Evolutionary conservation across 1,284 basidiomycete species (phyloP), one percentile per base, ranked within the genome.

Genomic region (Termitomyces sp.): DNA sequence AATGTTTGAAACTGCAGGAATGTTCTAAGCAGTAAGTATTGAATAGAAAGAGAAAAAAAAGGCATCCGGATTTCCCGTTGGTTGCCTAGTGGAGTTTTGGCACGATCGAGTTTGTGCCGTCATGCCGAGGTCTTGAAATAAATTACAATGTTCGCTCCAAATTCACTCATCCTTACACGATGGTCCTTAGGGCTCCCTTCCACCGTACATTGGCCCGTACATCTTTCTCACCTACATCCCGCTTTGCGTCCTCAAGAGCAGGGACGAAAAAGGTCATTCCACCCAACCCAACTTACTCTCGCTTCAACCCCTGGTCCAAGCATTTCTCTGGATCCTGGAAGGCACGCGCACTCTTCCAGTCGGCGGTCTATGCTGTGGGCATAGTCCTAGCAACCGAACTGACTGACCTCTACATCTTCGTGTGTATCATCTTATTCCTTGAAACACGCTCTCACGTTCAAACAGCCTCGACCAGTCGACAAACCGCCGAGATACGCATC

Each of bases 401-500:
- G 18, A 53, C 64, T 7, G 63, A 66, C 57, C 62, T 59, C 0
- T 60, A 58, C 38, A 35, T 65, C 21, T 67, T 66, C 55, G 69
- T 72, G 39, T 49, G 68, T 66, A 13, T 24, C 6, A 18, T 46
- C 1, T 34, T 24, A 16, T 21, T 45, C 18, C 39, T 26, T 21
- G 13, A 11, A 6, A 9, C 40, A 14, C 21, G 9, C 30, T 35
- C 46, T 47, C n/a, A 59, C 54, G 13, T 16, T 18, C 9, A 38
- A 39, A 28, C 46, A 58, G 60, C 51, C 50, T 19, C 35, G 50
- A 38, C 47, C 21, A 45, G 52, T 24, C 26, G 47, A 60, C 16
- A 44, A 47, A 50, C 9, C 46, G 26, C 58, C 60, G 11, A 64
- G 63, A 19, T 82, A 82, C 58, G 80, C 74, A 6, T 72, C 76